phyloP scores from a whole-genome alignment of 148 eudicot species.

The Vaccinium corymbosum region DNA sequence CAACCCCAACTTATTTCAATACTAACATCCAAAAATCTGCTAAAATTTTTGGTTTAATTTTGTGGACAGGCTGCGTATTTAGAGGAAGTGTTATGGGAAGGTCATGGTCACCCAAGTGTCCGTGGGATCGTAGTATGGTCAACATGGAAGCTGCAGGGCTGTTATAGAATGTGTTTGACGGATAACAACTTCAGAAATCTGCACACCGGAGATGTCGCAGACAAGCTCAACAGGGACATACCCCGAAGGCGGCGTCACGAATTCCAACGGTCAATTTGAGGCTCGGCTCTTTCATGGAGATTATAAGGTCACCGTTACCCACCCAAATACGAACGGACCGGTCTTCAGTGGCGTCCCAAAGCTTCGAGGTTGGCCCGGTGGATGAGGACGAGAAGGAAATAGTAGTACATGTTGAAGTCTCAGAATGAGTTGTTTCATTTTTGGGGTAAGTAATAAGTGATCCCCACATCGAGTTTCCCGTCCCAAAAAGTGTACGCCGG shows the following conservation, averaged over 20 bases:
- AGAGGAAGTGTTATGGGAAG: slow-evolving; percentile 46
- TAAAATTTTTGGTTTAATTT: neutral
- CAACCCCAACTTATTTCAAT: neutral
- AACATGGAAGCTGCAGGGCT: slow-evolving; percentile 41
- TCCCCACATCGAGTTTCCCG: neutral
- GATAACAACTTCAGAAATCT: slow-evolving; percentile 55
- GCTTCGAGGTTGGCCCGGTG: neutral
- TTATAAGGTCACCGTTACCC: slow-evolving; percentile 28
- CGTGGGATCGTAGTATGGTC: slow-evolving; percentile 58
- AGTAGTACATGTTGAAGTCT: neutral
- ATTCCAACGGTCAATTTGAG: slow-evolving; percentile 33
- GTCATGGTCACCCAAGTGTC: slow-evolving; percentile 38
- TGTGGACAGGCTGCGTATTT: slow-evolving; percentile 32
- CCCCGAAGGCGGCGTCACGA: slow-evolving; percentile 24
- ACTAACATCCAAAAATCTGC: neutral
- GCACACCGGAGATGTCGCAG: slow-evolving; percentile 44
- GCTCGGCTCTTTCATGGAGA: slow-evolving; percentile 47
- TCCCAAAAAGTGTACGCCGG: no score
- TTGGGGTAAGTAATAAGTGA: neutral
- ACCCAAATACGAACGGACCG: neutral
- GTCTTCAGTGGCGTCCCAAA: neutral
- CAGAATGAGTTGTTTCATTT: neutral
- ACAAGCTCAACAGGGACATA: slow-evolving; percentile 24
- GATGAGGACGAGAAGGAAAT: neutral
- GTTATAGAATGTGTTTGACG: slow-evolving; percentile 54